These are phyloP conservation scores for Leishmania gerbilli DNA, from an alignment of 208 protist genomes.

Conservation along the genomic window DNA sequence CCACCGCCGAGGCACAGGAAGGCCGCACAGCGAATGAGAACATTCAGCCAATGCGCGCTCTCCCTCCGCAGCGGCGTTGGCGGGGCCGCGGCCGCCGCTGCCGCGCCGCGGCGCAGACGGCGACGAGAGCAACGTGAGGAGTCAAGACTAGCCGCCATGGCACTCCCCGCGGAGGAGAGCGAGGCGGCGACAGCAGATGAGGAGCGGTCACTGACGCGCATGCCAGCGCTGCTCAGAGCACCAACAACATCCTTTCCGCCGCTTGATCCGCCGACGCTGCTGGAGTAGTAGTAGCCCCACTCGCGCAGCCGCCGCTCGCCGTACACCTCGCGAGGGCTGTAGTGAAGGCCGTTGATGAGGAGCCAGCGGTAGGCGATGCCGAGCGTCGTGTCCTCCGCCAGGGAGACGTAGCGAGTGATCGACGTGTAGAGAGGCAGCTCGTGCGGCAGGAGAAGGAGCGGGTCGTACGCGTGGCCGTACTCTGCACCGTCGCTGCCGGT, in stretches of 20 bases:
- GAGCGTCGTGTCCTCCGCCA: slow-evolving; percentile 18
- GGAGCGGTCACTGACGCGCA: background rate
- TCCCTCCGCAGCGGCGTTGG: slow-evolving; percentile 38
- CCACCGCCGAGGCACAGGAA: slow-evolving; percentile 74
- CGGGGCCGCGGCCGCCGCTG: slow-evolving; percentile 2
- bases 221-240: background rate
- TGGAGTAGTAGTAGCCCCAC: slow-evolving; percentile 7
- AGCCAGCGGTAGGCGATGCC: slow-evolving; percentile 32
- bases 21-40: slow-evolving; percentile 53
- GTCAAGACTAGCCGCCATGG: background rate
- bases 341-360: slow-evolving; percentile 28
- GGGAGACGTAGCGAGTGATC: slow-evolving; percentile 10
- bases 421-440: slow-evolving; percentile 26
- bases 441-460: slow-evolving; percentile 13
- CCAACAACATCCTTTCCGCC: background rate
- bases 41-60: slow-evolving; percentile 66
- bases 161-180: background rate
- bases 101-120: slow-evolving; percentile 21
- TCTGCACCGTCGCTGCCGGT: slow-evolving; percentile 1
- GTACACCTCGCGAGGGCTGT: slow-evolving; percentile 27
- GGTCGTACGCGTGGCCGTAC: slow-evolving; percentile 2
- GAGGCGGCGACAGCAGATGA: background rate
- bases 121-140: slow-evolving; percentile 19
- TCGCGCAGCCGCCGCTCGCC: slow-evolving; percentile 20
- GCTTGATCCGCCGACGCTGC: background rate